phyloP scores from a whole-genome alignment of 768 basidiomycete species.

The Sarcodon sp. region DNA sequence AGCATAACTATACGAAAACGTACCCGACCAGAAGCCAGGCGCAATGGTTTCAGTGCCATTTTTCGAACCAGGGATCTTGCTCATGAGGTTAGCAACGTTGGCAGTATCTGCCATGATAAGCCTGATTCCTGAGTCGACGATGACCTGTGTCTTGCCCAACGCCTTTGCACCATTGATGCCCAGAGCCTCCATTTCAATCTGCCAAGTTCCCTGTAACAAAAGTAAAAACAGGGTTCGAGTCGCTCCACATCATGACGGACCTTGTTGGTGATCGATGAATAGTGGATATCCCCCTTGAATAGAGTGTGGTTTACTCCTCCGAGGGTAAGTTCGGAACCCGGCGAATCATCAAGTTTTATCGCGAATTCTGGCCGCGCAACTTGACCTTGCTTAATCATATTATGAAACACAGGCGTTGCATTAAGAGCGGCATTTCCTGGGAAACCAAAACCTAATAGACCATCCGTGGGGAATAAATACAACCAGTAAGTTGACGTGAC shows the following conservation, averaged over 20 bases:
- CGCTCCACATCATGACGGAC: conserved; percentile 4
- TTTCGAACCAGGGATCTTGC: conserved; percentile 17
- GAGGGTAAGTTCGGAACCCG: conserved; percentile 21
- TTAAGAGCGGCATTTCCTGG: conserved; percentile 11
- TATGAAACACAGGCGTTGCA: conserved; percentile 17
- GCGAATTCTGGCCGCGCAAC: conserved; percentile 18
- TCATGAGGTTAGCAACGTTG: conserved; percentile 16
- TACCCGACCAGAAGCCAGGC: conserved; percentile 14
- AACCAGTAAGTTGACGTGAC: no score
- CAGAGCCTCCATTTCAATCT: conserved; percentile 20
- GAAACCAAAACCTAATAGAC: conserved; percentile 20
- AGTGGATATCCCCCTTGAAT: conserved; percentile 27
- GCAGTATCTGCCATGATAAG: conserved; percentile 16
- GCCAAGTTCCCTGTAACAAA: conserved; percentile 19
- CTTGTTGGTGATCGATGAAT: conserved; percentile 12
- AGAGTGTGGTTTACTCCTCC: conserved; percentile 26
- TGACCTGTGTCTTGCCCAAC: conserved; percentile 9
- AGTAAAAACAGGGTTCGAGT: not conserved
- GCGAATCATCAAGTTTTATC: conserved; percentile 22
- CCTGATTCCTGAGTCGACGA: conserved; percentile 25
- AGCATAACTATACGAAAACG: no score
- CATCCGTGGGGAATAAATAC: conserved; percentile 10
- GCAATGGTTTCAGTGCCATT: conserved; percentile 12
- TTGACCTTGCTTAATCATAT: conserved; percentile 11
- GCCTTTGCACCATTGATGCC: conserved; percentile 11